phyloP scores from a whole-genome alignment of 106 monocot genomes.

The Platanthera guangdongensis region DNA sequence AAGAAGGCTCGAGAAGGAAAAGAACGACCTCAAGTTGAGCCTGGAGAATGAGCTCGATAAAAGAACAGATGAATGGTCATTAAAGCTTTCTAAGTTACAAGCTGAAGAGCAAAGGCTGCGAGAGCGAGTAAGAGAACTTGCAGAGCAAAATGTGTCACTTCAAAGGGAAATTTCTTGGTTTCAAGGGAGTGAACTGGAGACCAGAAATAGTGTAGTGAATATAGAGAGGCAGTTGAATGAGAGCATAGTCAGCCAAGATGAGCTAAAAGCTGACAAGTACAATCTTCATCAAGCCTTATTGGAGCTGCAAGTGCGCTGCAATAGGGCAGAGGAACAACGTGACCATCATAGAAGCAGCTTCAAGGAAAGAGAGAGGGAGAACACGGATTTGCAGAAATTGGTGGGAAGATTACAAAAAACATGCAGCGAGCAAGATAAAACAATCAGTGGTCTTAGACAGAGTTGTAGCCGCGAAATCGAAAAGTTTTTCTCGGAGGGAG shows the following conservation, averaged over 20 bases:
- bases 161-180: constrained; percentile 75
- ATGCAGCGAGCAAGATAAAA: constrained; percentile 80
- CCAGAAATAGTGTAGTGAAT: constrained; percentile 29
- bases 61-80: constrained; percentile 76
- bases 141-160: constrained; percentile 87
- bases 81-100: constrained; percentile 64
- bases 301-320: constrained; percentile 40
- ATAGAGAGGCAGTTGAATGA: constrained; percentile 43
- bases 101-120: constrained; percentile 75
- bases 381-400: constrained; percentile 51
- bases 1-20: constrained; percentile 80
- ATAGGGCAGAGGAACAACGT: constrained; percentile 38
- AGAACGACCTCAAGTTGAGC: constrained; percentile 52
- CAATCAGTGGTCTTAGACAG: constrained; percentile 62
- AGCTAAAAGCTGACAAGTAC: constrained; percentile 31
- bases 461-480: constrained; percentile 34
- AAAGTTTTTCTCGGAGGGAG: constrained; percentile 19
- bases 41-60: constrained; percentile 82
- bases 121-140: constrained; percentile 78
- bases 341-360: constrained; percentile 35
- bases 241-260: constrained; percentile 36
- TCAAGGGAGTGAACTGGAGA: constrained; percentile 39
- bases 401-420: constrained; percentile 51
- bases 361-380: constrained; percentile 62
- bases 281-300: constrained; percentile 36